Evolutionary conservation across 306 rosid genomes (phyloP), one percentile per base, ranked within the genome.

Genomic region (Hippophae rhamnoides): DNA sequence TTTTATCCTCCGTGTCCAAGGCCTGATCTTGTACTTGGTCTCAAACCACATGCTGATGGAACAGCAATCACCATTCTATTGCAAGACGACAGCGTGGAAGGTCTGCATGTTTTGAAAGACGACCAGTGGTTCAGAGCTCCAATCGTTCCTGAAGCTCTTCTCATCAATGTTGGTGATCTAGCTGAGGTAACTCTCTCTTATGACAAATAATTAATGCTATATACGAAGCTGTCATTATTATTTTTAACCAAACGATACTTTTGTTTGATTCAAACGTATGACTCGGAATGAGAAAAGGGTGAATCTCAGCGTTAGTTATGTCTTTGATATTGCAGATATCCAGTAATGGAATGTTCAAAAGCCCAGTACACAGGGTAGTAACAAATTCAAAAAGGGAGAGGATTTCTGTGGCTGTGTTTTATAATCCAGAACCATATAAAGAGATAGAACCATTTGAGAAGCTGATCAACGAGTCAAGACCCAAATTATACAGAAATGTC

Each of bases 281-380:
- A 6, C 11, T 7, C 11, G 11, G 11, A 8, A 9, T 1, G 11
- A 45, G 8, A 45, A 7, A 45, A 8, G 3, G 48, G 48, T 45
- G 8, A 45, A 45, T 45, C 8, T 9, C 2, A 45, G 8, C 5
- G 10, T 1, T 1, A 7, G 11, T 5, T 45, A 7, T 12, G 8
- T 45, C 7, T 11, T 12, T 13, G n/a, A 38, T 14, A 13, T n/a
- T 41, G 52, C 59, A 65, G 79, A 68, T 74, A 40, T 47, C 63
- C 50, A 84, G 83, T 64, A 84, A 84, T 53, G 95, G 95, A 63
- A 66, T 72, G 13, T 84, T 78, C 63, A 62, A 55, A 76, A 87
- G 95, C 56, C 89, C 89, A 53, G 41, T 87, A 48, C 95, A 87
- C 58, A 82, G 86, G 57, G 95, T 26, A 10, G 70, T 84, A 67